Conservation (phyloP, 2,329 filamentous ascomycete genomes). For the Diaporthe amygdali region DNA sequence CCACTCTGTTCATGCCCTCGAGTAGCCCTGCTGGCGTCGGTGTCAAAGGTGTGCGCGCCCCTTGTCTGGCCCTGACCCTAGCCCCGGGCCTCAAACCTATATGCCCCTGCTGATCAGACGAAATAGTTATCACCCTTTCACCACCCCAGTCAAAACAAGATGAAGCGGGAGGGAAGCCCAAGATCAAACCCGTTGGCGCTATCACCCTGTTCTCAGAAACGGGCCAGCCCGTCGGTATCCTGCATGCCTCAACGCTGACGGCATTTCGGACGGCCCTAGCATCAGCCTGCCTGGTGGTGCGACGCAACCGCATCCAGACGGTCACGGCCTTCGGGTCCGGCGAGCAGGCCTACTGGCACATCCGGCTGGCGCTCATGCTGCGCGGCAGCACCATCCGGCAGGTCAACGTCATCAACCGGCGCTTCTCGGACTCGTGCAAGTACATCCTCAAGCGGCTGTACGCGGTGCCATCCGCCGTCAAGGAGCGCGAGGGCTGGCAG, state of each 20-base stretch:
- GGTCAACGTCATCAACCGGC: constrained; percentile 83
- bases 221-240: constrained; percentile 68
- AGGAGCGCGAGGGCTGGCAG: constrained; percentile 65
- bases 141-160: constrained; percentile 37
- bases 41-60: constrained; percentile 61
- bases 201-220: constrained; percentile 70
- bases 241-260: constrained; percentile 77
- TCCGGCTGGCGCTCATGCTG: constrained; percentile 80
- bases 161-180: constrained; percentile 35
- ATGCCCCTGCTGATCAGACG: constrained; percentile 8
- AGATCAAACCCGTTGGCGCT: constrained; percentile 64
- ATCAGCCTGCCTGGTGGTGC: constrained; percentile 68
- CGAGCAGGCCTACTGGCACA: constrained; percentile 93
- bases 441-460: constrained; percentile 55
- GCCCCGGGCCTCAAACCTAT: neutral
- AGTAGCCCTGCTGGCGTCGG: constrained; percentile 67
- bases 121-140: constrained; percentile 64
- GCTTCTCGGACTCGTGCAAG: constrained; percentile 64
- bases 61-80: neutral
- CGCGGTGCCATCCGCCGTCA: constrained; percentile 46
- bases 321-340: constrained; percentile 87
- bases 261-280: constrained; percentile 81
- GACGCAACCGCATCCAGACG: constrained; percentile 73
- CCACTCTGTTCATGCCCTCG: constrained; percentile 78
- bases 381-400: constrained; percentile 73